phyloP scores from a whole-genome alignment of 352 stramenopile genomes.

The Phytophthora foliorum region DNA sequence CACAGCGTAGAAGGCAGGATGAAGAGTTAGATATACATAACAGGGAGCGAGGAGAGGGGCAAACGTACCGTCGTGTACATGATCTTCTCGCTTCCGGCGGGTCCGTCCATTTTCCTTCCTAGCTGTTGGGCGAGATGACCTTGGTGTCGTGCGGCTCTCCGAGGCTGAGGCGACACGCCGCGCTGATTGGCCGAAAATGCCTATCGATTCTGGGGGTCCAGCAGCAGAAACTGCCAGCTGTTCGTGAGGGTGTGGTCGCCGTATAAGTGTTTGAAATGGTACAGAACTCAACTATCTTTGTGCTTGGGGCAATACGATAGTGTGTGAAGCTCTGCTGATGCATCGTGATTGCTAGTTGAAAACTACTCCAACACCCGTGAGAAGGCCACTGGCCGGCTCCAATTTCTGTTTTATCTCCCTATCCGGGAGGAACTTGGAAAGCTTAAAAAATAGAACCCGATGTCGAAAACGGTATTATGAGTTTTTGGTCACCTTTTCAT shows the following conservation, averaged over 20 bases:
- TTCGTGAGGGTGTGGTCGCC: constrained; percentile 34
- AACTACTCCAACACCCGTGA: constrained; percentile 94
- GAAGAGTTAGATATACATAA: constrained; percentile 1
- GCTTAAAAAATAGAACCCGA: no score
- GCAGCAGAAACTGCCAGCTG: constrained; percentile 2
- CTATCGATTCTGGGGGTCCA: constrained; percentile 11
- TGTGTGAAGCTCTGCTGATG: constrained; percentile 95
- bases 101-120: constrained; percentile 64
- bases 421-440: constrained; percentile 72
- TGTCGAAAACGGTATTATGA: no score
- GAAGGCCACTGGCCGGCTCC: constrained; percentile 90
- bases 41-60: neutral
- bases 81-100: constrained; percentile 82
- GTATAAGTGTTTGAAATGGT: constrained; percentile 16
- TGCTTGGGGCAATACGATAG: constrained; percentile 95
- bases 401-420: constrained; percentile 93
- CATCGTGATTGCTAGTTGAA: constrained; percentile 96
- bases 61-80: constrained; percentile 70
- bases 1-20: neutral
- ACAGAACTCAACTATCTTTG: no score
- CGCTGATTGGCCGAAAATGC: constrained; percentile 24
- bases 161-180: constrained; percentile 1
- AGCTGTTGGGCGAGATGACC: no score
- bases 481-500: no score
- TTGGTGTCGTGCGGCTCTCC: constrained; percentile 32